Evolutionary conservation across 2,329 filamentous ascomycete genomes (phyloP).

Genomic region (Fusarium cicatricum): DNA sequence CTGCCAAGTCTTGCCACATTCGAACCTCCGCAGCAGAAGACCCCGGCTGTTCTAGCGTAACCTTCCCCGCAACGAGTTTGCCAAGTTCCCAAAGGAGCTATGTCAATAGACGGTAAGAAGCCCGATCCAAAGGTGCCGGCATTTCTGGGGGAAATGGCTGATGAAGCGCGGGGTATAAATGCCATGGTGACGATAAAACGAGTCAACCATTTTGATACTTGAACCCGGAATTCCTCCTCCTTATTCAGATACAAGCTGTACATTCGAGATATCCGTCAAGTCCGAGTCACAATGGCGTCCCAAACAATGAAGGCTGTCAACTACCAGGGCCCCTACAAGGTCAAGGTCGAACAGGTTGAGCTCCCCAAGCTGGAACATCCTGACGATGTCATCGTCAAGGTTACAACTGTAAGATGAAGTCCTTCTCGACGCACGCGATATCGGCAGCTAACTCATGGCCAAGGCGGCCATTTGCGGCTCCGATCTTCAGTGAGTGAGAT

Average conservation of each 20-base stretch:
- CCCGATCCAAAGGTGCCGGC: background rate
- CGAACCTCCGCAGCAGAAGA: background rate
- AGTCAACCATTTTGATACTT: background rate
- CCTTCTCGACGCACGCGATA: background rate
- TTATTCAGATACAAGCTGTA: background rate
- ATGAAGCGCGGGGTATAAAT: slow-evolving; percentile 5
- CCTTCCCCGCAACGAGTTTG: slow-evolving; percentile 1
- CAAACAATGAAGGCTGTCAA: slow-evolving; percentile 68
- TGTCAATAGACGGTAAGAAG: slow-evolving; percentile 1
- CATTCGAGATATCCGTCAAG: background rate
- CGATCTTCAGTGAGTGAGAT: slow-evolving; percentile 52
- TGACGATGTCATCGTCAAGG: slow-evolving; percentile 71
- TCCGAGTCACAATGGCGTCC: slow-evolving; percentile 29
- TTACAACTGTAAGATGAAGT: slow-evolving; percentile 62
- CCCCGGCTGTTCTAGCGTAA: background rate
- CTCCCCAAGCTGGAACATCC: slow-evolving; percentile 68
- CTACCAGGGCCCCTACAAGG: slow-evolving; percentile 68
- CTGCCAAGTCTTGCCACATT: background rate
- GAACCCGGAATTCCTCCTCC: background rate
- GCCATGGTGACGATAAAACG: background rate
- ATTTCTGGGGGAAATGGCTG: background rate
- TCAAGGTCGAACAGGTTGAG: slow-evolving; percentile 68
- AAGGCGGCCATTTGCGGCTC: slow-evolving; percentile 63
- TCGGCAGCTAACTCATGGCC: slow-evolving; percentile 5
- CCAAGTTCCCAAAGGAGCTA: background rate